Evolutionary conservation across 495 filamentous ascomycete genomes (phyloP), one percentile per base, ranked within the genome.

Genomic region (Aspergillus heteromorphus): DNA sequence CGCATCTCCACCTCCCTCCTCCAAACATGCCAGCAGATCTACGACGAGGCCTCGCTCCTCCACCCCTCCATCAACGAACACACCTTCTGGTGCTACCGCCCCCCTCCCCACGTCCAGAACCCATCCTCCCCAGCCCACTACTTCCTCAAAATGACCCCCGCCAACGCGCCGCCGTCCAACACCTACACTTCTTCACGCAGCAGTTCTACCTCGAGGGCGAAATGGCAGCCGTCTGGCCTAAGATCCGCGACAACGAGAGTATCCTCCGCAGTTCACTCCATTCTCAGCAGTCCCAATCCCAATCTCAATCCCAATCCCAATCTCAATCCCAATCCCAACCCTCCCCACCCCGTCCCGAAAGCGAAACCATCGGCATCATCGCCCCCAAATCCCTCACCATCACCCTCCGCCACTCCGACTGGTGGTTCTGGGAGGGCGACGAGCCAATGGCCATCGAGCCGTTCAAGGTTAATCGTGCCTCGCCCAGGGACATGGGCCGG

Each of bases 11-110:
- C 43, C 21, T 25, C 43, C 2, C 43, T 47, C 21, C 43, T 47
- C 11, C 43, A 47, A 29, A 47, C 43, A 9, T 47, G 43, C 43
- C 43, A 47, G 14, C 43, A 47, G 21, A 47, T 47, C 43, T 47
- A 47, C 43, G 2, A 7, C 13, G 43, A 47, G 16, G 43, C 43
- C 20, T 47, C 43, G 43, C 43, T 47, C 21, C 43, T 47, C 6
- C 43, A 21, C 8, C 6, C 43, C 11, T 14, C 21, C 21, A 14
- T 47, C 21, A 47, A 25, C 13, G 13, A 9, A 14, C 43, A 47
- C 14, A 47, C 43, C 6, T 47, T 47, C 43, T 47, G 43, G 43
- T 47, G 43, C 21, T 16, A 47, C 16, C 43, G 43, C 1, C 20
- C 43, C 9, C 43, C 43, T 0, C 43, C 43, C 11, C 43, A 47